Base-by-base conservation (phyloP, 768 basidiomycete species). In the Suillus hirtellus region DNA sequence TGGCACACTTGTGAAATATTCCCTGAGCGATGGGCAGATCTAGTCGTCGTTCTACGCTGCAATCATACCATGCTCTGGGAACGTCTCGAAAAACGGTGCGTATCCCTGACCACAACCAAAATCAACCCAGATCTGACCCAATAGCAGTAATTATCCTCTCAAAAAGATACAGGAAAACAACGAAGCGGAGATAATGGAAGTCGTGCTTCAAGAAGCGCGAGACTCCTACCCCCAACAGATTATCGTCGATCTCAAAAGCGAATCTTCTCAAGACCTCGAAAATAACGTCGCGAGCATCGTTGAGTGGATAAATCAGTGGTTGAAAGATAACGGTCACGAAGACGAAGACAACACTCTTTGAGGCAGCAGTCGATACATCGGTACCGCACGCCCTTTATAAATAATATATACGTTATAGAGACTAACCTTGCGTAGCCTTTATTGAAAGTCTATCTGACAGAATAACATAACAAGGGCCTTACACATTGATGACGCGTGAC, bases 151-250 rank as follows among this genome's bases (percentile, higher is more conserved):
- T 10, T 99, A 99, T 72, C 79, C 91, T 1, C 75, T 95, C 56
- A 93, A 93, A 74, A 99, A 99, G 77, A 93, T 99, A 5, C 92
- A 96, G 73, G 97, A 99, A 77, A 99, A 99, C 75, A 96, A 98
- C 75, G 91, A 96, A 71, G 95, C 96, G 14, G 97, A 99, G 79
- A 99, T 99, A 71, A 97, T 99, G 95, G 82, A 92, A 71, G 87
- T 95, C 59, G 88, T 97, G 43, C 78, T 91, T 12, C 89, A 93
- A 38, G 97, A 99, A 74, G 96, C 96, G 4, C 82, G 87, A 50
- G 86, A 87, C 44, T 92, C 94, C 0, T 99, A 98, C 74, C 84
- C 89, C 0, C 71, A 82, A n/a, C 89, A 92, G 74, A 91, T 96
- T 66, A 84, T 99, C 31, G 89, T 99, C 19, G 93, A 93, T 70